These are phyloP conservation scores for Capronia epimyces DNA, from an alignment of 2,329 filamentous ascomycete species.

Conservation along the genomic window DNA sequence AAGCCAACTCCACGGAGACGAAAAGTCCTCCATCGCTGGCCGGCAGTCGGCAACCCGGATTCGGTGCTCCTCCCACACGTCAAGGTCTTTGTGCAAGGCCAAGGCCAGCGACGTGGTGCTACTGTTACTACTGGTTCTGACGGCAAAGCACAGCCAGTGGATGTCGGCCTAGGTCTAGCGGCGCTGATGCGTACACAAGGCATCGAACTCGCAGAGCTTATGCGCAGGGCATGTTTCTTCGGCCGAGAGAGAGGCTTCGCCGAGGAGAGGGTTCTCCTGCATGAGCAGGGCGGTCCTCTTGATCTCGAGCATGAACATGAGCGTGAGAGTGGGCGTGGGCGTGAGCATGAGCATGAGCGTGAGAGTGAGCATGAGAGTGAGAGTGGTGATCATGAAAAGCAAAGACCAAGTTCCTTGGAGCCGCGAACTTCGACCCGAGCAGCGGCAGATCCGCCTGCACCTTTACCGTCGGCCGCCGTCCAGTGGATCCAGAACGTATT, in stretches of 20 bases:
- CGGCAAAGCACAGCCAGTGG: background rate
- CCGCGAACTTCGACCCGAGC: background rate
- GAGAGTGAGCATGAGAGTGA: too few relatives aligned
- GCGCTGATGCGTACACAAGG: constrained; percentile 36
- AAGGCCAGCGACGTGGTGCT: background rate
- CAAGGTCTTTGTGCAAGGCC: constrained; percentile 18
- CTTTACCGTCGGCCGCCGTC: background rate
- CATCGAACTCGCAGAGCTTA: constrained; percentile 38
- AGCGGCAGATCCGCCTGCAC: background rate
- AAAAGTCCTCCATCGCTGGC: constrained; percentile 27
- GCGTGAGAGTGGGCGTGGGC: too few relatives aligned
- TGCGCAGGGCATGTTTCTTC: constrained; percentile 43
- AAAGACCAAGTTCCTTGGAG: too few relatives aligned
- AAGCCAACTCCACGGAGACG: constrained; percentile 14
- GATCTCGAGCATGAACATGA: too few relatives aligned
- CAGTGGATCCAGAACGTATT: background rate
- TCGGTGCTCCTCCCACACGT: constrained; percentile 23
- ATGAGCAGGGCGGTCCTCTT: background rate
- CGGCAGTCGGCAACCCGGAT: constrained; percentile 19
- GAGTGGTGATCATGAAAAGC: too few relatives aligned
- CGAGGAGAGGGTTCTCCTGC: constrained; percentile 33
- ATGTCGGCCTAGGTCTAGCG: constrained; percentile 7
- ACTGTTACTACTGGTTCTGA: background rate
- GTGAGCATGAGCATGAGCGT: too few relatives aligned
- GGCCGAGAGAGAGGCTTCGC: constrained; percentile 38